Percentiles rank a stretch among this genome's conserved stretches.
These are phyloP conservation scores for Parachaetomium inaequale DNA, from an alignment of 495 filamentous ascomycete genomes.

Conservation along the genomic window DNA sequence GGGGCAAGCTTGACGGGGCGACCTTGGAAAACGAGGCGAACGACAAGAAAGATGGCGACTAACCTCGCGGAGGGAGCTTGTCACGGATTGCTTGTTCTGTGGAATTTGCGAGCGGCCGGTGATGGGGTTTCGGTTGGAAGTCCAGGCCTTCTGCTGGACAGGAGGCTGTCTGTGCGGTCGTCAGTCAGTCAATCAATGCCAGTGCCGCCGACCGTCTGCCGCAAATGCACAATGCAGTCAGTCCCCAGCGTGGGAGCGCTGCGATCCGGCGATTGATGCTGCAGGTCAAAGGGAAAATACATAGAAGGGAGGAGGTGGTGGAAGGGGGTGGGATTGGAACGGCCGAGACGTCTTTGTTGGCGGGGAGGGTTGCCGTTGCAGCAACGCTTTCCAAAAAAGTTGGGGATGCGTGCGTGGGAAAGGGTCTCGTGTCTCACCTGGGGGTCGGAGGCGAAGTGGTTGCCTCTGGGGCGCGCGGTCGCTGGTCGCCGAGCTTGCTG, in stretches of 20 bases:
- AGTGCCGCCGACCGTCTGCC: not conserved
- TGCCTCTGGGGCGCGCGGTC: constrained; percentile 26
- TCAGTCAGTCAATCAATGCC: constrained; percentile 23
- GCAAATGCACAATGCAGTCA: constrained; percentile 9
- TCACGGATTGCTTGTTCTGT: constrained; percentile 31
- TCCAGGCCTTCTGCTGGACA: constrained; percentile 40
- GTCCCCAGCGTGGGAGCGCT: not conserved
- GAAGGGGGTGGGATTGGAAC: not conserved
- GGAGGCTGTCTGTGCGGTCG: constrained; percentile 38
- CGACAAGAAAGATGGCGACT: constrained; percentile 15
- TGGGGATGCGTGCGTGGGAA: constrained; percentile 20
- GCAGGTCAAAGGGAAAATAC: constrained; percentile 3
- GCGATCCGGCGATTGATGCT: not conserved
- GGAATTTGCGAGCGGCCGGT: constrained; percentile 35
- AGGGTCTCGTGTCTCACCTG: constrained; percentile 37
- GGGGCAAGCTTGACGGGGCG: not conserved
- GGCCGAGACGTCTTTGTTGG: constrained; percentile 24
- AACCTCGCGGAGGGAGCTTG: constrained; percentile 36
- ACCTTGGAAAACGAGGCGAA: not conserved
- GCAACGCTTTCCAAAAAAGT: constrained; percentile 22
- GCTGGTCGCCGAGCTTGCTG: constrained; percentile 36
- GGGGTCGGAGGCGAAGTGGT: constrained; percentile 26
- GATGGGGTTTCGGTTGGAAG: constrained; percentile 37
- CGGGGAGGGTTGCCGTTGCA: constrained; percentile 15
- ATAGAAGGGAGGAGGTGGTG: constrained; percentile 3